Conservation (phyloP, 2,329 filamentous ascomycete genomes). For the Didymella lethalis region DNA sequence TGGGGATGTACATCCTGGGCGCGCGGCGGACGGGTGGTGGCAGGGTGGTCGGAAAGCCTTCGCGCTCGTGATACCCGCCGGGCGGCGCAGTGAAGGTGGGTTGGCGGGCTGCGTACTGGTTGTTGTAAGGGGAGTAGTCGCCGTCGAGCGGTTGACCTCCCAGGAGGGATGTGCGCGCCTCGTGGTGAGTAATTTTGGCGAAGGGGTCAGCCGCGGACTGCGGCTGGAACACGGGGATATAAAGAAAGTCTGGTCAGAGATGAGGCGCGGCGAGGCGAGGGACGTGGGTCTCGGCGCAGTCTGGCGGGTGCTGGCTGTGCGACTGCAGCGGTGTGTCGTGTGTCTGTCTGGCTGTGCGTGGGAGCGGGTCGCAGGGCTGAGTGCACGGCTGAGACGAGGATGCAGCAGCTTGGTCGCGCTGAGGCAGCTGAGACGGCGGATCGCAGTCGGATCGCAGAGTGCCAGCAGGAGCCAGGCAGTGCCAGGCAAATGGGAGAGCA, state of each 20-base stretch:
- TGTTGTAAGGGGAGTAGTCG: slow-evolving; percentile 56
- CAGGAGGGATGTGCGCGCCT: slow-evolving; percentile 66
- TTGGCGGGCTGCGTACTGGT: slow-evolving; percentile 22
- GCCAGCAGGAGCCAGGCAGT: not conserved
- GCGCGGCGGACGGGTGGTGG: slow-evolving; percentile 47
- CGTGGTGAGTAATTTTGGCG: slow-evolving; percentile 64
- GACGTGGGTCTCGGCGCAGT: slow-evolving; percentile 16
- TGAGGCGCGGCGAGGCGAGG: slow-evolving; percentile 23
- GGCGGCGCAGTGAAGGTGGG: slow-evolving; percentile 56
- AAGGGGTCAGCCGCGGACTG: slow-evolving; percentile 45
- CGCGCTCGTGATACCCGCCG: slow-evolving; percentile 57
- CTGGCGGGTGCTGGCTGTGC: not conserved
- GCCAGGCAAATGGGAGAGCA: not conserved
- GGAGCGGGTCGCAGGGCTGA: slow-evolving; percentile 29
- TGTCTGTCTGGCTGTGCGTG: slow-evolving; percentile 15
- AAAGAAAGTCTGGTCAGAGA: slow-evolving; percentile 22
- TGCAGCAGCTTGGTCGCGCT: slow-evolving; percentile 33
- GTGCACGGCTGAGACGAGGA: slow-evolving; percentile 42
- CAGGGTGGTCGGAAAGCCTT: slow-evolving; percentile 53
- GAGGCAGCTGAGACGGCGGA: slow-evolving; percentile 32
- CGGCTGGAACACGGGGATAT: slow-evolving; percentile 42
- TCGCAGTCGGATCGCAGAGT: not conserved
- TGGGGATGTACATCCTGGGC: slow-evolving; percentile 74
- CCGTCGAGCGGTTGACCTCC: slow-evolving; percentile 64
- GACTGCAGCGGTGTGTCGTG: slow-evolving; percentile 10